A percentile compares a stretch with the other conserved stretches of the same genome.
Conservation (phyloP, 2,329 filamentous ascomycete genomes). For the Diaporthe ampelina region DNA sequence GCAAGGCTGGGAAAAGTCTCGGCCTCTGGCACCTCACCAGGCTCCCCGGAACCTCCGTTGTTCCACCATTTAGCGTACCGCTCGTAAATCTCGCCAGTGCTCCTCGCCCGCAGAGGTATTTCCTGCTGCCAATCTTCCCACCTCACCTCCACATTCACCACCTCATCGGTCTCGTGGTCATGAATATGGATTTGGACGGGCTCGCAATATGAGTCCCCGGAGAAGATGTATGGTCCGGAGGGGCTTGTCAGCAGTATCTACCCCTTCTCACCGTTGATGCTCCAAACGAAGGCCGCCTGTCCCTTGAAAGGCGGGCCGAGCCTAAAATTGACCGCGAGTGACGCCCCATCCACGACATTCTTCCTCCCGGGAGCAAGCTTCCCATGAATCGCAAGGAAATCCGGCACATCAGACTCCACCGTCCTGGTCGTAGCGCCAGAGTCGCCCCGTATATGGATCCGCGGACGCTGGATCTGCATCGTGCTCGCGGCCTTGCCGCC, state of each 20-base stretch:
- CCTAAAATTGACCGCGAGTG: constrained; percentile 60
- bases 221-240: constrained; percentile 43
- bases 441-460: background rate
- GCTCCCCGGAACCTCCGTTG: background rate
- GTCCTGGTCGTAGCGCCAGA: constrained; percentile 38
- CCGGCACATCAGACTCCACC: constrained; percentile 46
- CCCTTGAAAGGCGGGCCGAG: constrained; percentile 64
- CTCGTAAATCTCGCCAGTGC: constrained; percentile 63
- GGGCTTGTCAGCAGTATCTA: constrained; percentile 59
- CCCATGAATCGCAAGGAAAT: constrained; percentile 51
- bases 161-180: constrained; percentile 53
- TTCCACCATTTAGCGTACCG: constrained; percentile 52
- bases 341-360: constrained; percentile 51
- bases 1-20: constrained; percentile 22
- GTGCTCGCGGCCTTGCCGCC: background rate
- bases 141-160: constrained; percentile 51
- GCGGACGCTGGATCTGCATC: constrained; percentile 26
- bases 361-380: constrained; percentile 48
- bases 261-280: constrained; percentile 65
- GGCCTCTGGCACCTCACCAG: constrained; percentile 19
- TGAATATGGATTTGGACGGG: constrained; percentile 57
- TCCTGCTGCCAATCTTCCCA: constrained; percentile 54
- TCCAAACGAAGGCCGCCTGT: constrained; percentile 62
- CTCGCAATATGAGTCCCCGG: constrained; percentile 48
- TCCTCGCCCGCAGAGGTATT: constrained; percentile 53